Evolutionary conservation across 768 basidiomycete genomes (phyloP).

Genomic region (Tulasnella sp.): DNA sequence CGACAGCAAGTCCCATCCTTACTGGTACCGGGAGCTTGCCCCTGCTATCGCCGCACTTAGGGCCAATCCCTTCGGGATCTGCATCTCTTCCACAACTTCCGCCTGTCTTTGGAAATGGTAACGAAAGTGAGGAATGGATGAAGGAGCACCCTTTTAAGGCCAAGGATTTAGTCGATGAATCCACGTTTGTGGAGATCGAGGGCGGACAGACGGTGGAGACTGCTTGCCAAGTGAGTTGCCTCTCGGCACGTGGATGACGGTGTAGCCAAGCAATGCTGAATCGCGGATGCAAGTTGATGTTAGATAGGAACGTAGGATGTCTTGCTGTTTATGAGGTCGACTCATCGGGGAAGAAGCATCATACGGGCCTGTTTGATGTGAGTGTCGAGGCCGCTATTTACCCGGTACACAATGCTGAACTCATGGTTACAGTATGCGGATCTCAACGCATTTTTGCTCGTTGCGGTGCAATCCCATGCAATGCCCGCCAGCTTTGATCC

Average conservation of each 20-base stretch:
- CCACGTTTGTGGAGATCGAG: slow-evolving; percentile 55
- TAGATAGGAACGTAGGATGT: slow-evolving; percentile 61
- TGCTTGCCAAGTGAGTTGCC: slow-evolving; percentile 64
- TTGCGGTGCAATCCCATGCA: slow-evolving; percentile 76
- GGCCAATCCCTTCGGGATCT: neutral
- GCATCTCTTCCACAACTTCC: neutral
- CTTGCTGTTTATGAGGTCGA: slow-evolving; percentile 52
- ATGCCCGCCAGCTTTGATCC: slow-evolving; percentile 59
- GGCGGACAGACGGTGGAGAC: slow-evolving; percentile 75
- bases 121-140: slow-evolving; percentile 23
- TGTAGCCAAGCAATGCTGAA: neutral
- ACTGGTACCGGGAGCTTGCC: neutral
- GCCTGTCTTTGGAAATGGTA: slow-evolving; percentile 8
- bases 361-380: slow-evolving; percentile 72
- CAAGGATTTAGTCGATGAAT: neutral
- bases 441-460: slow-evolving; percentile 80
- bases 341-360: slow-evolving; percentile 36
- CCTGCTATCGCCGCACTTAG: neutral
- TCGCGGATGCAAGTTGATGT: slow-evolving; percentile 48
- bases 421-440: slow-evolving; percentile 60
- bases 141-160: slow-evolving; percentile 6
- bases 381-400: slow-evolving; percentile 34
- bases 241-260: neutral
- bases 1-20: neutral
- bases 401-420: neutral